phyloP scores from a whole-genome alignment of 2,329 filamentous ascomycete genomes.

The Simplicillium aogashimaense region DNA sequence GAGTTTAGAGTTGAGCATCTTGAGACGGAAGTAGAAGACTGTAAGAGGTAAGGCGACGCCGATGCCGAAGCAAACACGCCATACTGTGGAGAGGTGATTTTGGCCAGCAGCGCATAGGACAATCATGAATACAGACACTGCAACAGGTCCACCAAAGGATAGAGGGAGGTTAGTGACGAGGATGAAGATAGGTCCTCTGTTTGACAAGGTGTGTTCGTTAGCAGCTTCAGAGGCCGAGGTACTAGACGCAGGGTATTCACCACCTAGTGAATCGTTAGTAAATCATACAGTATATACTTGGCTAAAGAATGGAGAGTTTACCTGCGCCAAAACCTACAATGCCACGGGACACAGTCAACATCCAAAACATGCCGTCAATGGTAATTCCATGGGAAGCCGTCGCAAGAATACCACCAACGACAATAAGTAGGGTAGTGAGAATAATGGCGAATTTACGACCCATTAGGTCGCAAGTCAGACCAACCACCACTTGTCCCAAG shows the following conservation, averaged over 20 bases:
- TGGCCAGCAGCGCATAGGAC: conserved; percentile 26
- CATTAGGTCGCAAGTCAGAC: conserved; percentile 35
- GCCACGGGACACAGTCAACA: conserved; percentile 38
- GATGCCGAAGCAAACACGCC: conserved; percentile 38
- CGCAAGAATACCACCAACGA: conserved; percentile 34
- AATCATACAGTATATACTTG: neutral
- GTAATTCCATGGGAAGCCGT: conserved; percentile 34
- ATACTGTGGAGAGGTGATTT: conserved; percentile 28
- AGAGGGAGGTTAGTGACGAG: conserved; percentile 31
- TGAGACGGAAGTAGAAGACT: conserved; percentile 46
- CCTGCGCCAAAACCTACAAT: conserved; percentile 35
- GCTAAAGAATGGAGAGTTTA: neutral
- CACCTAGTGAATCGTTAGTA: conserved; percentile 7
- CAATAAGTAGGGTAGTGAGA: conserved; percentile 34
- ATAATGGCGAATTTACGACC: conserved; percentile 37
- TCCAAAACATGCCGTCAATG: conserved; percentile 40
- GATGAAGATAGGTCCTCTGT: conserved; percentile 31
- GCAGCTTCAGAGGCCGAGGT: conserved; percentile 35
- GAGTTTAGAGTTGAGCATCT: conserved; percentile 39
- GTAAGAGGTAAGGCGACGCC: conserved; percentile 38
- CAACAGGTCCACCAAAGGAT: conserved; percentile 23
- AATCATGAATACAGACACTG: conserved; percentile 34
- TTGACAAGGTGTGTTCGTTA: conserved; percentile 30
- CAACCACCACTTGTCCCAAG: conserved; percentile 28
- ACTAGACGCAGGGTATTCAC: conserved; percentile 37